phyloP scores from a whole-genome alignment of 176 grass and related monocot species.

The Juncus effusus region DNA sequence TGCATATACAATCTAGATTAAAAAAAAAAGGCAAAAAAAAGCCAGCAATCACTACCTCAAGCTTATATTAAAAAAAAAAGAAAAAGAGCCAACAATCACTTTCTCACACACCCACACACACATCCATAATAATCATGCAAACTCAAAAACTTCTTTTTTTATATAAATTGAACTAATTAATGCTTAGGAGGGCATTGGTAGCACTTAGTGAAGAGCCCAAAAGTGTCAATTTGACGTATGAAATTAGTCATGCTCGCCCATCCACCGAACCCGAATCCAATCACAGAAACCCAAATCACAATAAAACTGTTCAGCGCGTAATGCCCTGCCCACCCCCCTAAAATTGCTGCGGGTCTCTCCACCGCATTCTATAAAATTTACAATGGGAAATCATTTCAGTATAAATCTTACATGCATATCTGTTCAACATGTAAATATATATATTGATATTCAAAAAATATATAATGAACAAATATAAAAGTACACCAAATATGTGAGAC shows the following conservation, averaged over 20 bases:
- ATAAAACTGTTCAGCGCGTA: conserved; percentile 67
- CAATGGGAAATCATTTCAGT: conserved; percentile 10
- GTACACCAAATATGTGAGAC: background rate
- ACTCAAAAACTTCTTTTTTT: conserved; percentile 21
- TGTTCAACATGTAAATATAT: conserved; percentile 3
- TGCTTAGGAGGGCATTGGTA: conserved; percentile 88
- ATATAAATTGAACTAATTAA: conserved; percentile 29
- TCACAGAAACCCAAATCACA: conserved; percentile 78
- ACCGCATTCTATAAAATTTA: conserved; percentile 57
- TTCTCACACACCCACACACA: conserved; percentile 21
- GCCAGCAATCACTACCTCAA: conserved; percentile 20
- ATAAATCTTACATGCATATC: background rate
- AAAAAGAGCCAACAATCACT: conserved; percentile 15
- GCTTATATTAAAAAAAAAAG: background rate
- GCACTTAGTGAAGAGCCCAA: conserved; percentile 96
- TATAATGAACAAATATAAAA: background rate
- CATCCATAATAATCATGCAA: background rate
- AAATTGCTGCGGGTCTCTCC: conserved; percentile 53
- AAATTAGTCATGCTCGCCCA: conserved; percentile 95
- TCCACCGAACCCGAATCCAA: conserved; percentile 87
- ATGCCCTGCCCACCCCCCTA: conserved; percentile 67
- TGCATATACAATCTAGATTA: conserved; percentile 12
- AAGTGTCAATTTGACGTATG: conserved; percentile 61
- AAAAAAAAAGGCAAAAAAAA: background rate
- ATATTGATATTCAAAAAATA: background rate